A percentile compares a stretch with the other conserved stretches of the same genome.
Conservation (phyloP, 768 basidiomycete genomes). For the Boletellus sp. region DNA sequence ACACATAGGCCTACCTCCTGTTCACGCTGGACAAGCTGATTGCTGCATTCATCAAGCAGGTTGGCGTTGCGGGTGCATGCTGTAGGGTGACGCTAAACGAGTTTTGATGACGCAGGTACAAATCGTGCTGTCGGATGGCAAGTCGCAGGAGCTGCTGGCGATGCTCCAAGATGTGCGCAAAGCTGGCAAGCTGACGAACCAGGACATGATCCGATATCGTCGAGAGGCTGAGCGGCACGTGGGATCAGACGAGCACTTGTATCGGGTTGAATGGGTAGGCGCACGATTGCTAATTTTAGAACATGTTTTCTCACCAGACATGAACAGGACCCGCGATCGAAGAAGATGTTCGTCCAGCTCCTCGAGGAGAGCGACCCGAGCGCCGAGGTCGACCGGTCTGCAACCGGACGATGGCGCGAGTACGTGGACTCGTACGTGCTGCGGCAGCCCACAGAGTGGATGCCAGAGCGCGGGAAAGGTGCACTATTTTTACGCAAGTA, state of each 20-base stretch:
- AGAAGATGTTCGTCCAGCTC: conserved; percentile 58
- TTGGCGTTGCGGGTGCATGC: conserved; percentile 26
- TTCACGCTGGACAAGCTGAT: conserved; percentile 95
- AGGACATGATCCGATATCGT: conserved; percentile 73
- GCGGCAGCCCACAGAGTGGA: conserved; percentile 70
- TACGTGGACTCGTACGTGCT: conserved; percentile 74
- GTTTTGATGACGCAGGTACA: conserved; percentile 60
- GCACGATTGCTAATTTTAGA: background rate
- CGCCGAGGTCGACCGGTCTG: conserved; percentile 48
- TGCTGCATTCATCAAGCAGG: conserved; percentile 88
- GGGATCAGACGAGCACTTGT: conserved; percentile 72
- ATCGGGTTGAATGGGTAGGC: conserved; percentile 77
- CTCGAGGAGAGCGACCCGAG: conserved; percentile 64
- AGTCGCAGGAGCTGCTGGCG: conserved; percentile 81
- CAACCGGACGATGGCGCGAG: conserved; percentile 61
- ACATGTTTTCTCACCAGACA: conserved; percentile 9
- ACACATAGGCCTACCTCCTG: conserved; percentile 77
- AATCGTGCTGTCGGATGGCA: conserved; percentile 77
- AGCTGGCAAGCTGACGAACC: conserved; percentile 49
- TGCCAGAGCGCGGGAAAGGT: conserved; percentile 40
- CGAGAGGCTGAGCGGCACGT: conserved; percentile 75
- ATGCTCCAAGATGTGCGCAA: conserved; percentile 64
- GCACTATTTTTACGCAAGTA: conserved; percentile 59
- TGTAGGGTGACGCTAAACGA: background rate
- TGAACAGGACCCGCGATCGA: conserved; percentile 51